Percentiles rank a stretch among this genome's conserved stretches.
Evolutionary conservation across 495 filamentous ascomycete species (phyloP).

Genomic region (Delitschia confertaspora): DNA sequence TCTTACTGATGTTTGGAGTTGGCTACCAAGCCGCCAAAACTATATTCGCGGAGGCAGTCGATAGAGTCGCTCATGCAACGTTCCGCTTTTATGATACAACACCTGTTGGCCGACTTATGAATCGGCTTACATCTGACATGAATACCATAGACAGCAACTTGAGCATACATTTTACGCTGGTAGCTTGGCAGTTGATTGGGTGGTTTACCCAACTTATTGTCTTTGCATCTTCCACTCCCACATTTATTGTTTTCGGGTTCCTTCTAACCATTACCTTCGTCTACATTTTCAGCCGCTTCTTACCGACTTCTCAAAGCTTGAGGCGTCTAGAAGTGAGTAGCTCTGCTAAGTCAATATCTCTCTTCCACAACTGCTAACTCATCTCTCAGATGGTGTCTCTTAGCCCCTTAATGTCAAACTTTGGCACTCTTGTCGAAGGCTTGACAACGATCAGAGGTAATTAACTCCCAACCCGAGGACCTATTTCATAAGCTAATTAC

Average conservation of each 20-base stretch:
- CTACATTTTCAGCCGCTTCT: constrained; percentile 59
- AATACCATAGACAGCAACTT: constrained; percentile 74
- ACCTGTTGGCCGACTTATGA: constrained; percentile 76
- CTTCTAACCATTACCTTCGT: constrained; percentile 55
- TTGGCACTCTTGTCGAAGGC: constrained; percentile 69
- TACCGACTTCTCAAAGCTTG: constrained; percentile 74
- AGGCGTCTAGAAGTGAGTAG: constrained; percentile 53
- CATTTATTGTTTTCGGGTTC: constrained; percentile 63
- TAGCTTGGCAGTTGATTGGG: constrained; percentile 54
- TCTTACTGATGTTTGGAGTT: constrained; percentile 52
- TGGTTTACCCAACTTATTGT: constrained; percentile 65
- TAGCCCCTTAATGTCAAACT: constrained; percentile 75
- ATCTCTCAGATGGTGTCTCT: constrained; percentile 56
- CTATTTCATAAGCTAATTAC: background rate
- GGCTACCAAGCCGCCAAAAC: constrained; percentile 64
- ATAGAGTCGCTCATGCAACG: constrained; percentile 62
- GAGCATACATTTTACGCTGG: constrained; percentile 54
- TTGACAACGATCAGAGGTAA: constrained; percentile 55
- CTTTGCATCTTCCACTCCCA: constrained; percentile 64
- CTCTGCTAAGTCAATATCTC: background rate
- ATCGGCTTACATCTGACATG: constrained; percentile 77
- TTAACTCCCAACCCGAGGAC: background rate
- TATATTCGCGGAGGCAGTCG: constrained; percentile 60
- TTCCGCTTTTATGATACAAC: constrained; percentile 86
- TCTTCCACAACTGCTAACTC: constrained; percentile 3